Conservation (phyloP, 1,139 yeast genomes). For the Wickerhamiella pararugosa region DNA sequence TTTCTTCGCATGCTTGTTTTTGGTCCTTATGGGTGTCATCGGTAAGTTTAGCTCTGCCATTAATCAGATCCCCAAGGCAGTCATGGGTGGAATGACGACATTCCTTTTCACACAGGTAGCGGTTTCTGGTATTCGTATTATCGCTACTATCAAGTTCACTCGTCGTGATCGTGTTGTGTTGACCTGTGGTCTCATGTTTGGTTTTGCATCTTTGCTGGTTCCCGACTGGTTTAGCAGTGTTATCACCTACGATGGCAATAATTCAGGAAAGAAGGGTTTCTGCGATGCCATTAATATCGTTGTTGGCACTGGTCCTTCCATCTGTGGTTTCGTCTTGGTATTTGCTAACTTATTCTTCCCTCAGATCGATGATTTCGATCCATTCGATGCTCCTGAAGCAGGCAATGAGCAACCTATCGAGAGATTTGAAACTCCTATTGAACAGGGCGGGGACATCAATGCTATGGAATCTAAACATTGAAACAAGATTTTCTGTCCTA, state of each 20-base stretch:
- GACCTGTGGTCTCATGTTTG: conserved; percentile 60
- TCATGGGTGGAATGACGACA: conserved; percentile 85
- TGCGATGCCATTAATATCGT: conserved; percentile 65
- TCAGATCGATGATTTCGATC: conserved; percentile 23
- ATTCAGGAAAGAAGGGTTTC: conserved; percentile 51
- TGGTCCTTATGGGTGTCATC: conserved; percentile 71
- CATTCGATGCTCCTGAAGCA: not conserved
- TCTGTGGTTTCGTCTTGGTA: conserved; percentile 65
- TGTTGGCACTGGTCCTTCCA: conserved; percentile 77
- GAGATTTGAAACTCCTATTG: too few relatives aligned
- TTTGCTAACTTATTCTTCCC: conserved; percentile 58
- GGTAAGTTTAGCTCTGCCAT: conserved; percentile 83
- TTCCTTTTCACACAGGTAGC: conserved; percentile 80
- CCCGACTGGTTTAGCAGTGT: conserved; percentile 58
- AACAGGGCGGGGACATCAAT: too few relatives aligned
- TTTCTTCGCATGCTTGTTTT: conserved; percentile 75
- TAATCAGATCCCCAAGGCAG: conserved; percentile 70
- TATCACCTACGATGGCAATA: conserved; percentile 60
- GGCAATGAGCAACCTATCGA: too few relatives aligned
- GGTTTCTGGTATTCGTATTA: conserved; percentile 72
- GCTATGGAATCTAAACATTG: too few relatives aligned
- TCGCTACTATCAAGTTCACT: conserved; percentile 59
- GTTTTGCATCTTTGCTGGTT: conserved; percentile 66
- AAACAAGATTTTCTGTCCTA: too few relatives aligned
- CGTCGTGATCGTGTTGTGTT: conserved; percentile 78